phyloP scores from a whole-genome alignment of 805 yeast species.

The Candida xiaguanensis region DNA sequence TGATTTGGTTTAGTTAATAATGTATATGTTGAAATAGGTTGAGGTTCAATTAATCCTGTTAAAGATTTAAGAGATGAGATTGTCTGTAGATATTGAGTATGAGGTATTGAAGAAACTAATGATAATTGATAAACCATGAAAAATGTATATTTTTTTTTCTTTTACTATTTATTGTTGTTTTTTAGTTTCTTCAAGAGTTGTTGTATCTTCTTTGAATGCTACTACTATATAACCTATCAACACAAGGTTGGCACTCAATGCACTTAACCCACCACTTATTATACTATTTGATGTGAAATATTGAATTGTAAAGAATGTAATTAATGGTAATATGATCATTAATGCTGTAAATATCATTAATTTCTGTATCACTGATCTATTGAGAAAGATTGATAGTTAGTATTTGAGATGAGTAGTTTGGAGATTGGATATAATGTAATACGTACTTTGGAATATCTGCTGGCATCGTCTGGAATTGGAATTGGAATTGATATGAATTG shows the following conservation, averaged over 20 bases:
- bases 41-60: conserved; percentile 47
- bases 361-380: conserved; percentile 63
- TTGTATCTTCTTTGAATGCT: conserved; percentile 67
- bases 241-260: conserved; percentile 70
- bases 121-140: conserved; percentile 56
- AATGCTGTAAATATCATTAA: conserved; percentile 71
- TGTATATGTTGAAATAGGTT: conserved; percentile 45
- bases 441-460: conserved; percentile 42
- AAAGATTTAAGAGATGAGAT: conserved; percentile 48
- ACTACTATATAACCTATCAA: conserved; percentile 68
- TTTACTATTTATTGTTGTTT: conserved; percentile 8
- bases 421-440: too few species aligned
- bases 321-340: conserved; percentile 67
- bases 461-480: conserved; percentile 7
- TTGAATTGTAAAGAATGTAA: conserved; percentile 57
- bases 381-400: conserved; percentile 10
- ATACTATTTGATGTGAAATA: conserved; percentile 49
- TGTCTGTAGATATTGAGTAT: conserved; percentile 38
- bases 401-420: too few species aligned
- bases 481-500: too few species aligned
- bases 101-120: conserved; percentile 43
- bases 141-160: background rate
- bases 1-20: conserved; percentile 47
- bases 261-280: conserved; percentile 78
- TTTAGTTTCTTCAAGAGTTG: conserved; percentile 22